A percentile compares a stretch with the other conserved stretches of the same genome.
Conservation (phyloP, 1,284 basidiomycete species). For the Fistulina hepatica region DNA sequence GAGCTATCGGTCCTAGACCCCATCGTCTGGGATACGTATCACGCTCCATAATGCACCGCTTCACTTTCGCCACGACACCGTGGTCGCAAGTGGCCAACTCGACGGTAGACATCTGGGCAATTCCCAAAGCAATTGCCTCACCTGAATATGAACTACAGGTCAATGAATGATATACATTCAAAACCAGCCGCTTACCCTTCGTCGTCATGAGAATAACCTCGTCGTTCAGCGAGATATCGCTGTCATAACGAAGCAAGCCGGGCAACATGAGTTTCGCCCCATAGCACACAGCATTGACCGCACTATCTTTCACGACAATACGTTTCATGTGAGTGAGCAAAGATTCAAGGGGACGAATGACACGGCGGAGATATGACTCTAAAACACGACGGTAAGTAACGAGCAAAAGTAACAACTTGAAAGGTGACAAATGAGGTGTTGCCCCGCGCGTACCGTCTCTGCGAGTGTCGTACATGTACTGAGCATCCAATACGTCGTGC, state of each 20-base stretch:
- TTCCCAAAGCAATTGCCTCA: conserved; percentile 94
- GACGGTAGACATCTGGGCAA: conserved; percentile 98
- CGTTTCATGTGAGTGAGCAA: conserved; percentile 95
- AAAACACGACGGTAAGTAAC: conserved; percentile 9
- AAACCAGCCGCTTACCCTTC: conserved; percentile 56
- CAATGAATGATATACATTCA: background rate
- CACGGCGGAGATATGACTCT: conserved; percentile 96
- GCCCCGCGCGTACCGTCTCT: conserved; percentile 66
- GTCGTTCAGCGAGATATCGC: conserved; percentile 91
- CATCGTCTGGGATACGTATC: conserved; percentile 97
- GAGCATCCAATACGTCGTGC: conserved; percentile 99
- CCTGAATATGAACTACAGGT: conserved; percentile 30
- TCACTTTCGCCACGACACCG: conserved; percentile 98
- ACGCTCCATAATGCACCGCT: conserved; percentile 99
- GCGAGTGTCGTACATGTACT: conserved; percentile 99
- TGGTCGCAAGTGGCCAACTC: conserved; percentile 98
- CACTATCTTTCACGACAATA: conserved; percentile 98
- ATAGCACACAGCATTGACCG: conserved; percentile 99
- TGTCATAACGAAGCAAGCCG: conserved; percentile 93
- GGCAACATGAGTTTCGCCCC: conserved; percentile 99
- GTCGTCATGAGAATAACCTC: conserved; percentile 99
- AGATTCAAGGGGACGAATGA: conserved; percentile 90
- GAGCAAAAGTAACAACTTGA: background rate
- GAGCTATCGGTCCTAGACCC: conserved; percentile 94
- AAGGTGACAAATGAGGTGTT: background rate